phyloP scores from a whole-genome alignment of 2,329 filamentous ascomycete genomes.

The Colletotrichum sp. region DNA sequence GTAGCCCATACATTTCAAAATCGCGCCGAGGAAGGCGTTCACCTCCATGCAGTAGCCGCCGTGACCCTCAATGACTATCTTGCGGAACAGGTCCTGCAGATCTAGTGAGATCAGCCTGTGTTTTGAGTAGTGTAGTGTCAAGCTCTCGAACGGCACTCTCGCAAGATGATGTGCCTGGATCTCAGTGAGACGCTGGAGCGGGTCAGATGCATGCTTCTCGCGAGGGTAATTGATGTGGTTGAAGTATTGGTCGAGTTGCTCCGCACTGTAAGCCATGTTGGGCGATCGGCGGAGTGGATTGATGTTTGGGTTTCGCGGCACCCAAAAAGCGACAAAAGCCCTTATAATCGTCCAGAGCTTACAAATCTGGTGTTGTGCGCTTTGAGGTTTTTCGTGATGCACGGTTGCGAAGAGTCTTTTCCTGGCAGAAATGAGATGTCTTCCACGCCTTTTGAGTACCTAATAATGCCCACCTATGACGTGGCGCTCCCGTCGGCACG shows the following conservation, averaged over 20 bases:
- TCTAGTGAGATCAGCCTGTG: slow-evolving; percentile 40
- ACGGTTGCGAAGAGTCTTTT: not conserved
- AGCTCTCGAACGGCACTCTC: slow-evolving; percentile 58
- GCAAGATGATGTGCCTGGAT: slow-evolving; percentile 48
- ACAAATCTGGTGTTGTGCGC: not conserved
- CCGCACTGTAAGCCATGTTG: slow-evolving; percentile 24
- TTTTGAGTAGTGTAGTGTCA: slow-evolving; percentile 55
- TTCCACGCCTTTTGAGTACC: not conserved
- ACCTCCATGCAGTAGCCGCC: slow-evolving; percentile 62
- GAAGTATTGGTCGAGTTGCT: slow-evolving; percentile 34
- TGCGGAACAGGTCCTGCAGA: slow-evolving; percentile 45
- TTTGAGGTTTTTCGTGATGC: not conserved
- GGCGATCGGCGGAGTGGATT: not conserved
- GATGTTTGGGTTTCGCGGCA: not conserved
- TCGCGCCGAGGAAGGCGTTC: slow-evolving; percentile 48
- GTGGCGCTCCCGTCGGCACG: not conserved
- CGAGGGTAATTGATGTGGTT: slow-evolving; percentile 30
- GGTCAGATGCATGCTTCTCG: slow-evolving; percentile 23
- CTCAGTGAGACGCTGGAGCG: slow-evolving; percentile 32
- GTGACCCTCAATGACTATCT: slow-evolving; percentile 46
- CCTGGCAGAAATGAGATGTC: not conserved
- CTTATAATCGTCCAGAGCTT: not conserved
- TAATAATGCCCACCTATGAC: not conserved
- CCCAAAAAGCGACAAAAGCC: not conserved
- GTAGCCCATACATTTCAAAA: slow-evolving; percentile 55